Conservation (phyloP, 176 grass and related monocot genomes). For the Triticum aestivum region IWGSC_CS_RefSeq_v2.1 NC_057813.1:567563185-567563684, state of each 20-base stretch:
- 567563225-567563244: too few relatives aligned
- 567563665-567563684: slow-evolving; percentile 39
- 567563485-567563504: background rate
- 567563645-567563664: slow-evolving; percentile 32
- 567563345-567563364: background rate
- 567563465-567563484: background rate
- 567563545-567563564: slow-evolving; percentile 58
- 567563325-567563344: too few relatives aligned
- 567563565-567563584: slow-evolving; percentile 33
- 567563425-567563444: background rate
- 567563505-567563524: background rate
- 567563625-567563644: slow-evolving; percentile 50
- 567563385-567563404: background rate
- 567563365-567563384: background rate
- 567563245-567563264: too few relatives aligned
- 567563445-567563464: background rate
- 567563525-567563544: slow-evolving; percentile 8
- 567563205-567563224: too few relatives aligned
- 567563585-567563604: slow-evolving; percentile 39
- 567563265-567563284: too few relatives aligned
- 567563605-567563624: slow-evolving; percentile 45
- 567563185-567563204: background rate
- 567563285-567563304: too few relatives aligned
- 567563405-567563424: slow-evolving; percentile 5
- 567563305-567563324: too few relatives aligned